Base-by-base conservation (phyloP, 2,329 filamentous ascomycete species). In the Sporothrix brasiliensis region DNA sequence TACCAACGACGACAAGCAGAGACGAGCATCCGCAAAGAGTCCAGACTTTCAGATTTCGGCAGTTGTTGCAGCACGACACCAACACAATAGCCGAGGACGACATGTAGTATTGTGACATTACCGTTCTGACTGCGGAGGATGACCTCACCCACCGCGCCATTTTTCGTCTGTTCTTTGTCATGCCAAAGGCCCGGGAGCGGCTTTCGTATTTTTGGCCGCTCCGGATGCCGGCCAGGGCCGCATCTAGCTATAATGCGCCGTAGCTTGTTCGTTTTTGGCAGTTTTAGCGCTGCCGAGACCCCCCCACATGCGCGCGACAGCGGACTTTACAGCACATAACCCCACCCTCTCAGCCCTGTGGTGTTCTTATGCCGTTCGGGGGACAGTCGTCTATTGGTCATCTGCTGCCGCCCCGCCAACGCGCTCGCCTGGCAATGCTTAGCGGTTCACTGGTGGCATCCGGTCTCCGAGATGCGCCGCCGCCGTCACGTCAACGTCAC, bases 401-500 rank as follows among this genome's bases (percentile, higher is more conserved):
- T 7, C 4, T n/a, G 19, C 19, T n/a, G 39, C 9, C 10, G 30
- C 30, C 34, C 34, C 34, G 34, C 19, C 9, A 60, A 21, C 30
- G 41, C 16, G 34, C 56, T 60, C 34, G 14, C 56, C 56, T 44
- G 56, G 0, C 34, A 34, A 61, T 44, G 39, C 34, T 5, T 34
- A 34, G 41, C 3, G 13, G 41, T 14, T 9, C 27, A 14, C 14
- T 21, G 49, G 16, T 47, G 4, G 5, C 16, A 39, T 19, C 27
- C 61, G 61, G 61, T 44, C 24, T 65, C 61, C 61, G 21, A 65
- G 61, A 65, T 65, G 24, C 24, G 44, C 61, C 61, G 44, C 61
- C 61, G n/a, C 41, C 61, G 58, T 63, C 58, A 63, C 58, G 47
- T 47, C n/a, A 47, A 63, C 58, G 58, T 63, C 58, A 63, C 58